Evolutionary conservation across 139 green algal species (phyloP), one percentile per base, ranked within the genome.

Genomic region (Chlamydomonas sphaeroides): DNA sequence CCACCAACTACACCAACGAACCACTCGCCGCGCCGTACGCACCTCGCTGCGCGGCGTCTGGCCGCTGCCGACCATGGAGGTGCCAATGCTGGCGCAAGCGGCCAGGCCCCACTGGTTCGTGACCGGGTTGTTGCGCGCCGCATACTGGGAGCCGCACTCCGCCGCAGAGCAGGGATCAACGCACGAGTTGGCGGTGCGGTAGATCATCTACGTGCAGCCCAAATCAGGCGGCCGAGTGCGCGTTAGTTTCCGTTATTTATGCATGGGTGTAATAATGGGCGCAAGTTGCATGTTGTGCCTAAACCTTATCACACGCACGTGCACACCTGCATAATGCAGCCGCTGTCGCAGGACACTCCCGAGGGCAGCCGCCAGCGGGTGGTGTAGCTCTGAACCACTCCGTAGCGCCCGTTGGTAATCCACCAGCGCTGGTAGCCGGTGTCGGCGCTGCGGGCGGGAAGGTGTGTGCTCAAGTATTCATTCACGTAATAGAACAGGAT

Each of bases 151-250:
- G 21, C 65, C 65, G 65, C 65, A 70, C 65, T 70, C 65, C 1
- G 65, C 36, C 17, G 65, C 7, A 17, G 36, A 18, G 36, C 65
- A 70, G 26, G 36, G 20, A 36, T 70, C 65, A 18, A 70, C 36
- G 65, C 65, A 70, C 36, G 65, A 70, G 65, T 70, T 70, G 65
- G 65, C 65, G 65, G 65, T 70, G 65, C 65, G 65, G 36, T 70
- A 70, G 20, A 33, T 11, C 65, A 35, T 70, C 51, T 61, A 17
- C 51, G 51, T 4, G 51, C 15, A 15, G 28, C 5, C 26, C 10
- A 65, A 36, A 4, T 8, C 14, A 51, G 14, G 14, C 45, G 10
- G 45, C 45, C 10, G 10, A 14, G 10, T 8, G 8, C 45, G 45
- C 45, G 45, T 14, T 20, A 8, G 8, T 14, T 51, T 51, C 10